phyloP scores from a whole-genome alignment of 371 early-diverging fungal genomes.

The Rhizopus stolonifer region DNA sequence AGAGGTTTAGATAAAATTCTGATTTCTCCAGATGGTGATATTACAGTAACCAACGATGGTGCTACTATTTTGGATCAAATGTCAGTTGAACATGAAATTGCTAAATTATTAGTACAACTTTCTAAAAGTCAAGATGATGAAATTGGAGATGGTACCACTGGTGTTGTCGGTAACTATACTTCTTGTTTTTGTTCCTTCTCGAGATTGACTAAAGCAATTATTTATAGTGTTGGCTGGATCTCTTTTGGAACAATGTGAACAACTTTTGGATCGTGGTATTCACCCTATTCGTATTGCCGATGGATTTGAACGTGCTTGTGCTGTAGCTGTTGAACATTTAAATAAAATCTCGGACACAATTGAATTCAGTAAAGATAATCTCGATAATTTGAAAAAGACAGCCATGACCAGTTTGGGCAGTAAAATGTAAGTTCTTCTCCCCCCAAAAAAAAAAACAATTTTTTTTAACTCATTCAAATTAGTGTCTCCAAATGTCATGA shows the following conservation, averaged over 20 bases:
- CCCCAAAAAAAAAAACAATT: too few species aligned
- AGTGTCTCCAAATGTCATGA: constrained; percentile 98
- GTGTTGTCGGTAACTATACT: constrained; percentile 96
- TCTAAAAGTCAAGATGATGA: constrained; percentile 99
- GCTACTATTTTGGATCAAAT: constrained; percentile 99
- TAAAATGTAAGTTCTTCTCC: constrained; percentile 82
- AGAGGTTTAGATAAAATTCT: constrained; percentile 99
- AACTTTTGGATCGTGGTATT: constrained; percentile 94
- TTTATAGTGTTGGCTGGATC: constrained; percentile 95
- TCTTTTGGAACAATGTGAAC: constrained; percentile 96
- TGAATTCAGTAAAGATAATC: constrained; percentile 81
- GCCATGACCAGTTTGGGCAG: constrained; percentile 98
- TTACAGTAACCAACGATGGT: constrained; percentile 99
- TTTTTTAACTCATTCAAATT: background rate
- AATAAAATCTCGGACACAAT: constrained; percentile 92
- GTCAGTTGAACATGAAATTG: constrained; percentile 99
- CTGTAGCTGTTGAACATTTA: constrained; percentile 89
- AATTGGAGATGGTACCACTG: constrained; percentile 99
- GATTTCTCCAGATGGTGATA: constrained; percentile 98
- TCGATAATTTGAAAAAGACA: constrained; percentile 88
- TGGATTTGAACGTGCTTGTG: constrained; percentile 97
- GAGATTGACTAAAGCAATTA: too few species aligned
- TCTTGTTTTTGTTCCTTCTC: background rate
- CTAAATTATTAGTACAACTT: constrained; percentile 96
- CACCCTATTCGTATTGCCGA: constrained; percentile 99